Conservation (phyloP, 2,329 filamentous ascomycete genomes). For the Chaetomium globosum region DNA sequence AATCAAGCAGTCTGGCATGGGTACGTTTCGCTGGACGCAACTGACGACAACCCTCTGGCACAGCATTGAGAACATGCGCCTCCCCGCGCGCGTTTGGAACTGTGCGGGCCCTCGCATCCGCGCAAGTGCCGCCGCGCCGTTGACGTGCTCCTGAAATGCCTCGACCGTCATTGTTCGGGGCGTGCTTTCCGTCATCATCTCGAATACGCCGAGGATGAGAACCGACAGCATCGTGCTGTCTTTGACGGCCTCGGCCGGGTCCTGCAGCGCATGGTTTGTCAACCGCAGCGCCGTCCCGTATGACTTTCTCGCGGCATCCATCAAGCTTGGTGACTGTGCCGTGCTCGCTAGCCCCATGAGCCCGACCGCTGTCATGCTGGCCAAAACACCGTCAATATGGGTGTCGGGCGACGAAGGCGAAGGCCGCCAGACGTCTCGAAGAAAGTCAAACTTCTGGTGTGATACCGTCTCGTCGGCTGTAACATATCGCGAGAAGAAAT, state of each 20-base stretch:
- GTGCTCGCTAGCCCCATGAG: constrained; percentile 55
- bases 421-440: constrained; percentile 57
- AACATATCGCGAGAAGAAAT: constrained; percentile 57
- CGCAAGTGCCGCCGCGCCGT: constrained; percentile 55
- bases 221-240: constrained; percentile 58
- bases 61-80: constrained; percentile 58
- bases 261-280: constrained; percentile 53
- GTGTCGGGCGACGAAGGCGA: constrained; percentile 41
- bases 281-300: constrained; percentile 56
- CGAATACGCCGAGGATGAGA: constrained; percentile 58
- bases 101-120: constrained; percentile 53
- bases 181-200: constrained; percentile 54
- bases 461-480: constrained; percentile 50
- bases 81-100: constrained; percentile 50
- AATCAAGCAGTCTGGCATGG: constrained; percentile 53
- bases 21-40: constrained; percentile 53
- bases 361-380: constrained; percentile 59
- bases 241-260: constrained; percentile 49
- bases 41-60: constrained; percentile 55
- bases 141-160: constrained; percentile 58
- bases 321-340: constrained; percentile 47
- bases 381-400: constrained; percentile 51
- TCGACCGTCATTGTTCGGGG: constrained; percentile 51
- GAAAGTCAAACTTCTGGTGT: constrained; percentile 56
- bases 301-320: constrained; percentile 53